Evolutionary conservation across 176 grass and related monocot species (phyloP).

Genomic region (Avena insularis): DNA sequence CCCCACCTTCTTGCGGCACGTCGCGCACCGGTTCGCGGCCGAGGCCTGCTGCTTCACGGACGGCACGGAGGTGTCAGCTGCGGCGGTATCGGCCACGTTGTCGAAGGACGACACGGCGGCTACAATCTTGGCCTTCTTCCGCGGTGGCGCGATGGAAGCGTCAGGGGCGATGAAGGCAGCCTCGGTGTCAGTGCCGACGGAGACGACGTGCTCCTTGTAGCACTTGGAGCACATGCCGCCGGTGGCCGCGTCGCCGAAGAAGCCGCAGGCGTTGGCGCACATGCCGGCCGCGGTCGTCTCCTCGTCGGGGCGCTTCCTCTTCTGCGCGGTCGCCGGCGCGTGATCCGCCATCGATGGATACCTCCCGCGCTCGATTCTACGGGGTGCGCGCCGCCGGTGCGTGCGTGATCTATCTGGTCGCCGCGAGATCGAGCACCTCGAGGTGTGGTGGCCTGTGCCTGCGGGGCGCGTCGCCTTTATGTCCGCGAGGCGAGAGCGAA

Average conservation of each 20-base stretch:
- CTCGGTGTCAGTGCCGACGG: background rate
- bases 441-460: too few species aligned
- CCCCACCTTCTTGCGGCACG: constrained; percentile 64
- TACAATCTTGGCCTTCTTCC: constrained; percentile 17
- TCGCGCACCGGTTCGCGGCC: constrained; percentile 48
- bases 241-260: constrained; percentile 56
- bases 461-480: too few species aligned
- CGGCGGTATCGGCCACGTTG: background rate
- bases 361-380: too few species aligned
- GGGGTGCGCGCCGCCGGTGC: too few species aligned
- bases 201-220: constrained; percentile 28
- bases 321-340: background rate
- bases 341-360: background rate
- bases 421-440: too few species aligned
- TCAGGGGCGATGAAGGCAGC: background rate
- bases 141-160: background rate
- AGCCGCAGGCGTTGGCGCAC: constrained; percentile 70
- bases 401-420: too few species aligned
- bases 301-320: too few species aligned
- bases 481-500: too few species aligned
- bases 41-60: background rate
- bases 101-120: background rate
- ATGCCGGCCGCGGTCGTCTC: constrained; percentile 33
- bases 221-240: constrained; percentile 66
- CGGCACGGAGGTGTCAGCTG: background rate